These are phyloP conservation scores for Podospora appendiculata DNA, from an alignment of 495 filamentous ascomycete genomes.

Conservation along the genomic window DNA sequence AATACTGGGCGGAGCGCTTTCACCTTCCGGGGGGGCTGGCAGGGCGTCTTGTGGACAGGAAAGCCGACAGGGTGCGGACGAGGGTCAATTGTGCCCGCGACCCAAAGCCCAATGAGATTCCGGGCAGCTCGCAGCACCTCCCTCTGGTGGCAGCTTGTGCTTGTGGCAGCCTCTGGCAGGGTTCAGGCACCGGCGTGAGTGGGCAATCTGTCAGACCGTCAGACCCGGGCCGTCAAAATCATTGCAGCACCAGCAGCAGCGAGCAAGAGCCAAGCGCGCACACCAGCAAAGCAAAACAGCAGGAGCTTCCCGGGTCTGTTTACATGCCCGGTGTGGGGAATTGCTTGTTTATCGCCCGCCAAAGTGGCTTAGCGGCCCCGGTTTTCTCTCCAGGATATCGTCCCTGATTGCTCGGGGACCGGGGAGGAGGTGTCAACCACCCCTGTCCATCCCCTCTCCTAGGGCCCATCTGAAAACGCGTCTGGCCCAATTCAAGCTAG, in stretches of 20 bases:
- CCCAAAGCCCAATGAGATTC: conserved; percentile 17
- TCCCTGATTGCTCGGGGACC: conserved; percentile 12
- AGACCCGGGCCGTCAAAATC: not conserved
- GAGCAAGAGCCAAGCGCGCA: no score
- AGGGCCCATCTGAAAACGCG: conserved; percentile 13
- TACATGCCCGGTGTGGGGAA: conserved; percentile 21
- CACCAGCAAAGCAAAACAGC: not conserved
- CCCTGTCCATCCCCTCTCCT: conserved; percentile 8
- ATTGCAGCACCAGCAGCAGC: not conserved
- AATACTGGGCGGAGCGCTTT: conserved; percentile 22
- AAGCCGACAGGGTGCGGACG: not conserved
- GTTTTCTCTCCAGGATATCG: conserved; percentile 7
- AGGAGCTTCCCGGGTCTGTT: conserved; percentile 19
- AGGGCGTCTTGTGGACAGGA: not conserved
- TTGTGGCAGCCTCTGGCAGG: conserved; percentile 5
- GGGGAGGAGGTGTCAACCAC: conserved; percentile 9
- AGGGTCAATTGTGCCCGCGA: not conserved
- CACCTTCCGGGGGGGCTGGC: not conserved
- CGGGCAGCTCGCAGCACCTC: no score
- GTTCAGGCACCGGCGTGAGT: conserved; percentile 1
- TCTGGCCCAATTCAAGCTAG: conserved; percentile 18
- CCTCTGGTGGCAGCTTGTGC: conserved; percentile 12
- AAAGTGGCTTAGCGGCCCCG: conserved; percentile 21
- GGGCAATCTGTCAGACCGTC: not conserved
- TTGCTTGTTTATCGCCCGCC: conserved; percentile 26